Evolutionary conservation across 371 early-diverging fungal species (phyloP).

Genomic region (Vittaforma corneae): DNA sequence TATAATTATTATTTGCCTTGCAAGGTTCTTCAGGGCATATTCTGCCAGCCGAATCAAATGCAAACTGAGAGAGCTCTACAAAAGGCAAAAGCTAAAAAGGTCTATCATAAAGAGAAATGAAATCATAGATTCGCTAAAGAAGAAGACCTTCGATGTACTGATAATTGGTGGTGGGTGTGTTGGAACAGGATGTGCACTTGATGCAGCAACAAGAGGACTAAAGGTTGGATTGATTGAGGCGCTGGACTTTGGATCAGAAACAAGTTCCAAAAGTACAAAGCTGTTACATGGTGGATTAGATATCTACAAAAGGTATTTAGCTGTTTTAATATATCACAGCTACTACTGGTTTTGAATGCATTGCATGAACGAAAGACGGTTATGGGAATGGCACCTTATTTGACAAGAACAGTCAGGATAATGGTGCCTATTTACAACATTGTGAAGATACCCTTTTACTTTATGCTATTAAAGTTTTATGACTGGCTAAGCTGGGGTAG

Average conservation of each 20-base stretch:
- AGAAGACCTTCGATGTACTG: slow-evolving; percentile 65
- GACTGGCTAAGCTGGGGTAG: slow-evolving; percentile 80
- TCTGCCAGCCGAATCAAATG: background rate
- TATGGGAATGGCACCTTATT: slow-evolving; percentile 83
- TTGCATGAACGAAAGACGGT: slow-evolving; percentile 83
- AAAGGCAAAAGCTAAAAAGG: no score
- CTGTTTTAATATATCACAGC: slow-evolving; percentile 84
- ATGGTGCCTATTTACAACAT: slow-evolving; percentile 83
- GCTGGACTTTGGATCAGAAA: slow-evolving; percentile 87
- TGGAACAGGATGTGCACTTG: slow-evolving; percentile 84
- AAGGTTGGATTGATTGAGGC: slow-evolving; percentile 87
- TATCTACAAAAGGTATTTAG: slow-evolving; percentile 92
- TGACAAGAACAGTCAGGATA: slow-evolving; percentile 79
- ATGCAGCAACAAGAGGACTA: slow-evolving; percentile 86
- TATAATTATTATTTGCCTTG: background rate
- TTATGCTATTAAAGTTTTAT: slow-evolving; percentile 83
- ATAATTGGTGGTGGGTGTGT: slow-evolving; percentile 95
- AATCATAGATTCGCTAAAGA: slow-evolving; percentile 28
- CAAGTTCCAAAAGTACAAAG: slow-evolving; percentile 87
- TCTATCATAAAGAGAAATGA: slow-evolving; percentile 29
- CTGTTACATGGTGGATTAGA: slow-evolving; percentile 96
- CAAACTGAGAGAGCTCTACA: background rate
- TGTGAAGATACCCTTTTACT: slow-evolving; percentile 91
- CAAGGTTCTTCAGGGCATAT: background rate
- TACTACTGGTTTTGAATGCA: slow-evolving; percentile 85